These are phyloP conservation scores for Penicillium pulvis DNA, from an alignment of 495 filamentous ascomycete species.

Conservation along the genomic window DNA sequence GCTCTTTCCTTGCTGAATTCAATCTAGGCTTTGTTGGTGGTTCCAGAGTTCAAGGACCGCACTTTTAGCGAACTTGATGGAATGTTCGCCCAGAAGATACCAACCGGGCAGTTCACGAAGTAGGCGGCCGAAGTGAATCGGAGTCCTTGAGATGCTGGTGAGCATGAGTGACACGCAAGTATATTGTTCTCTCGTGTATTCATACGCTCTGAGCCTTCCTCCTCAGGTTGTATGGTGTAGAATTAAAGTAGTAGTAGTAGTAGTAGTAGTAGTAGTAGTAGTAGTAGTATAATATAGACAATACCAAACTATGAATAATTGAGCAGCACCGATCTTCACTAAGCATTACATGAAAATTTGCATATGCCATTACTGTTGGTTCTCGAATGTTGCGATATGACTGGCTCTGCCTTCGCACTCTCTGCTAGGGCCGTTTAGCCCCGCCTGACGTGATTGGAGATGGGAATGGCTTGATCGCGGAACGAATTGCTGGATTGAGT, in stretches of 20 bases:
- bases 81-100: conserved; percentile 3
- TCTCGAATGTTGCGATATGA: too few relatives aligned
- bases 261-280: too few relatives aligned
- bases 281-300: too few relatives aligned
- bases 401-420: too few relatives aligned
- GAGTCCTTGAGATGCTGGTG: background rate
- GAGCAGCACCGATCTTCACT: too few relatives aligned
- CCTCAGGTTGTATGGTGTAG: too few relatives aligned
- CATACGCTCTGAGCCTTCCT: too few relatives aligned
- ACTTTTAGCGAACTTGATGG: conserved; percentile 10
- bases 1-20: conserved; percentile 11
- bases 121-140: background rate
- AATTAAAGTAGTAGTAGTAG: too few relatives aligned
- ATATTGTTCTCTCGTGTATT: background rate
- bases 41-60: conserved; percentile 11
- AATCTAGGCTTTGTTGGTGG: conserved; percentile 13
- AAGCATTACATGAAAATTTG: too few relatives aligned
- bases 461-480: conserved; percentile 8
- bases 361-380: too few relatives aligned
- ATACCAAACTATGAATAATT: too few relatives aligned
- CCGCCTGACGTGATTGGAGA: conserved; percentile 7
- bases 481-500: conserved; percentile 7
- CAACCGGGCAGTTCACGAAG: conserved; percentile 5
- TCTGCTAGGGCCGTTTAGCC: too few relatives aligned
- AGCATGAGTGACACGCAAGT: background rate